Evolutionary conservation across 768 basidiomycete species (phyloP).

Genomic region (Pleurotus giganteus): DNA sequence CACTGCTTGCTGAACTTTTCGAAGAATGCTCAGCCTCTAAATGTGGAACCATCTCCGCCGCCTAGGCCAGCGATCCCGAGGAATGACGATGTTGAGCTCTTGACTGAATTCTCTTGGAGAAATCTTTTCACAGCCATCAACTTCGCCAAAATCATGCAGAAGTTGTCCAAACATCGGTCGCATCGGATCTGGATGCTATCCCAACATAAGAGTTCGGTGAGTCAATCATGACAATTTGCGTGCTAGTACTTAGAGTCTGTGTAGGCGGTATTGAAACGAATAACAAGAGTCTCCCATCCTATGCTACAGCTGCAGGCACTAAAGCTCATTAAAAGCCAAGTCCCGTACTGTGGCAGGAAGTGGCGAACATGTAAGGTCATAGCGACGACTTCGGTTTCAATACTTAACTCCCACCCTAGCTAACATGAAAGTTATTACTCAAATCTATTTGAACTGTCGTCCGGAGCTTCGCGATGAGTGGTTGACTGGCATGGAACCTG

Average conservation of each 20-base stretch:
- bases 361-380: constrained; percentile 88
- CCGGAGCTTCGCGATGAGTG: constrained; percentile 98
- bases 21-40: constrained; percentile 53
- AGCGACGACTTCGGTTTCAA: constrained; percentile 2
- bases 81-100: constrained; percentile 85
- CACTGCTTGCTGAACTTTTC: constrained; percentile 85
- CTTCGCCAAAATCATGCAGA: constrained; percentile 97
- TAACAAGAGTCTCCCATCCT: constrained; percentile 91
- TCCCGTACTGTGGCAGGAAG: constrained; percentile 95
- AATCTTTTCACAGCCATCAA: constrained; percentile 98
- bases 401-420: constrained; percentile 43
- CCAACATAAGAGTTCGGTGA: constrained; percentile 96
- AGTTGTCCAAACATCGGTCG: constrained; percentile 90
- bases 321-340: constrained; percentile 98
- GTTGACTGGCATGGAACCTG: constrained; percentile 90
- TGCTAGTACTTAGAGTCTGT: constrained; percentile 14
- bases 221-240: constrained; percentile 21
- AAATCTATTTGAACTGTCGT: constrained; percentile 95
- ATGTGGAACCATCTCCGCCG: constrained; percentile 37
- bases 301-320: constrained; percentile 92
- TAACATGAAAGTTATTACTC: constrained; percentile 99
- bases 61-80: constrained; percentile 67
- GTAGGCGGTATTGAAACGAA: constrained; percentile 93
- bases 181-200: constrained; percentile 95
- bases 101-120: constrained; percentile 95